Evolutionary conservation across 2,329 filamentous ascomycete species (phyloP), one percentile per base, ranked within the genome.

Genomic region (Pseudogymnoascus sp.): DNA sequence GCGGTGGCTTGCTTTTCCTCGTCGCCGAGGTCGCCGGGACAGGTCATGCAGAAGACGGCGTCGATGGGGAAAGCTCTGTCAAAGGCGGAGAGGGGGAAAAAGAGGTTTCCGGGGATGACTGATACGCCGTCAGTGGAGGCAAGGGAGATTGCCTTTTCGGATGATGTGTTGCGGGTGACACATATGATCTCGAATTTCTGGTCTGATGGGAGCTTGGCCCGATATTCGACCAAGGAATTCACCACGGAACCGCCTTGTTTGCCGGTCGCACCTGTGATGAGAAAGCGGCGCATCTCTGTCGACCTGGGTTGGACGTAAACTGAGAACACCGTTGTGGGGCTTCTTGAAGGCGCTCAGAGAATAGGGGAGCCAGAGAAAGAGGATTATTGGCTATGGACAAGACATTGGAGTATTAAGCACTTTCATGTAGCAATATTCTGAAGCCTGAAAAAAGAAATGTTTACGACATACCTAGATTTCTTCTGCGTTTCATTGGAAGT

Each of bases 1-100:
- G 73, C 77, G 41, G 79, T 84, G 61, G 85, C 86, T 71, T 89
- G 84, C 6, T 67, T 63, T 65, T 81, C 76, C 71, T 85, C 82
- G 60, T 69, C 69, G 8, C 74, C 76, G 39, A 52, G 59, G 69
- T 65, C 16, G 72, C 77, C 65, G 64, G 62, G 59, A 33, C 67
- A 69, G 62, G 64, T 61, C 41, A 86, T 82, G 49, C 77, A 80
- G 71, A 81, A 85, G 3, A 85, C 81, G 1, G 80, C 81, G 76
- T 79, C 81, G 49, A 84, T 75, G 0, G 74, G 72, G 11, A 36
- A 9, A 5, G 77, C 78, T 25, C 73, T 72, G 22, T 70, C 63
- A 64, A 85, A 84, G 30, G 84, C 77, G 0, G 68, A 73, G 1
- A 74, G 70, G 0, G 77, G 73, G 45, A 82, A 71, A 58, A 80